Percentiles rank a stretch among this genome's conserved stretches.
phyloP scores from a whole-genome alignment of 2,329 filamentous ascomycete species.

The Drechslerella dactyloides region DNA sequence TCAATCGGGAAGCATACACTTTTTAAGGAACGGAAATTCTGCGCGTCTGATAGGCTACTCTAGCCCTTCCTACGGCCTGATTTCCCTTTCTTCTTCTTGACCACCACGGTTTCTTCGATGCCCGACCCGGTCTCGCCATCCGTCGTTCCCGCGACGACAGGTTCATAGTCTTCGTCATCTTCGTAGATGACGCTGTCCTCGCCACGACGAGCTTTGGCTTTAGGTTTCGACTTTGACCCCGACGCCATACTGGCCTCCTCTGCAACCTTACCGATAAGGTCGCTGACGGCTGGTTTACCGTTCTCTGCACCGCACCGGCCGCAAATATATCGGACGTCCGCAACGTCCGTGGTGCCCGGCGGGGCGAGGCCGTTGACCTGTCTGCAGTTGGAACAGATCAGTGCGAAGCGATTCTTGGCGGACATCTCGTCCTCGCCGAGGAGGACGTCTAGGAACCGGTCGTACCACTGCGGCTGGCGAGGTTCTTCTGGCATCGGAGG shows the following conservation, averaged over 20 bases:
- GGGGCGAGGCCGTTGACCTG: conserved; percentile 96
- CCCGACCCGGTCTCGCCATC: conserved; percentile 38
- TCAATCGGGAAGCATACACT: conserved; percentile 23
- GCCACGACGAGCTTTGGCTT: conserved; percentile 6
- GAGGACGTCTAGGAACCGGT: conserved; percentile 87
- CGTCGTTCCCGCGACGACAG: conserved; percentile 14
- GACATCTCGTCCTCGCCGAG: conserved; percentile 94
- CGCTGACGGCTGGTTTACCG: conserved; percentile 77
- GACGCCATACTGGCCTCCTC: conserved; percentile 25
- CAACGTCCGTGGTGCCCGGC: conserved; percentile 76
- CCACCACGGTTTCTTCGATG: conserved; percentile 40
- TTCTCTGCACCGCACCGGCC: conserved; percentile 83
- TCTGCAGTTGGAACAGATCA: conserved; percentile 82
- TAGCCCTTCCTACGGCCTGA: conserved; percentile 39
- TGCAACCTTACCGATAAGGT: conserved; percentile 72
- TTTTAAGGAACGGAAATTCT: conserved; percentile 23
- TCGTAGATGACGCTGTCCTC: conserved; percentile 43
- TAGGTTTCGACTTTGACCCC: conserved; percentile 26
- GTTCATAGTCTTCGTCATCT: conserved; percentile 26
- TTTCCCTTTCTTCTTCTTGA: conserved; percentile 48
- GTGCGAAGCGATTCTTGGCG: conserved; percentile 84
- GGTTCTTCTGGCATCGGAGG: conserved; percentile 55
- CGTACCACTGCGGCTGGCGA: conserved; percentile 79
- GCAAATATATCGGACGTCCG: conserved; percentile 86
- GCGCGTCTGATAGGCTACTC: conserved; percentile 1